Base-by-base conservation (phyloP, 495 filamentous ascomycete genomes). In the Chaetomium fimeti region DNA sequence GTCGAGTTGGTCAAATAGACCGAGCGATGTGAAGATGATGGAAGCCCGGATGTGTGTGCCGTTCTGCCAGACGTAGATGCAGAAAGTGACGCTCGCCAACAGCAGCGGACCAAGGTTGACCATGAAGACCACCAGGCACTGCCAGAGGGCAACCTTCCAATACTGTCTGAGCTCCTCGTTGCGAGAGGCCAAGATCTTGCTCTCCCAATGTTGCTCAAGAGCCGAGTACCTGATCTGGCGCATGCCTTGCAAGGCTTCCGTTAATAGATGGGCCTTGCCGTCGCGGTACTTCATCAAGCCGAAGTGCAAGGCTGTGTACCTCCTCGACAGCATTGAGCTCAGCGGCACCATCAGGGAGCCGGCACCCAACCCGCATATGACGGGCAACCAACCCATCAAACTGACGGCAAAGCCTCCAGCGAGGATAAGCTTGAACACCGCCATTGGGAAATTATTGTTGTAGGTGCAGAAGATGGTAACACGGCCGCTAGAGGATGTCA, bases 141-240 rank as follows among this genome's bases (percentile, higher is more conserved):
- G 84, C 60, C 79, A 80, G 18, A 79, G 62, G 51, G 87, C 87
- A 0, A 82, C 75, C 11, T 71, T 81, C 83, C 88, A 87, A 58
- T 86, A 78, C 1, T 82, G 80, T 1, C 63, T 63, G 5, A 92
- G 82, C 69, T 92, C 89, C 28, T 80, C 78, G 8, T 80, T 76
- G 62, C 89, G 81, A 28, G 81, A 81, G 15, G 78, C 76, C 24
- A 76, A 68, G 60, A 92, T 90, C 51, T 83, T 85, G 16, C 78
- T 74, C 69, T 90, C 81, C 88, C 89, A 91, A 62, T 85, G 80
- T 24, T 74, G 66, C 70, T 92, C 89, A 11, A 89, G 70, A 5
- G 88, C 89, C 1, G 87, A 88, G 68, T 90, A 89, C 63, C 90
- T 90, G 71, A 92, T 88, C 70, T 91, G 89, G 13, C 89, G 81